phyloP scores from a whole-genome alignment of 2,329 filamentous ascomycete species.

The Aspergillus sp. region DNA sequence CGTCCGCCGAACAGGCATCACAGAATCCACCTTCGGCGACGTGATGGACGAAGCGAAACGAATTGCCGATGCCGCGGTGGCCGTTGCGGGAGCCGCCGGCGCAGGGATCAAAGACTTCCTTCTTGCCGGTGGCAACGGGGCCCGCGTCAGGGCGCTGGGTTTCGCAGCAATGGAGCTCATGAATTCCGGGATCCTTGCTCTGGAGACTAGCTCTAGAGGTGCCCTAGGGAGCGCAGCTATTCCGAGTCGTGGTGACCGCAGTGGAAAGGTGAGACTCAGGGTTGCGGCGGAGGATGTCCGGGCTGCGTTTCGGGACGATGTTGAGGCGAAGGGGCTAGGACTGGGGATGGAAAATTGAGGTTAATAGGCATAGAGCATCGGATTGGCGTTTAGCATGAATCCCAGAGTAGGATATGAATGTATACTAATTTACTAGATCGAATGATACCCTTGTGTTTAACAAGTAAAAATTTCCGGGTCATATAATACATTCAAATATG shows the following conservation, averaged over 20 bases:
- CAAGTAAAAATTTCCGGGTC: neutral
- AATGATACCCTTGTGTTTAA: constrained; percentile 10
- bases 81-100: constrained; percentile 53
- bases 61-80: constrained; percentile 51
- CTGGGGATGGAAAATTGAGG: constrained; percentile 48
- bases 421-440: constrained; percentile 2
- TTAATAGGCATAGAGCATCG: neutral
- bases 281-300: constrained; percentile 90
- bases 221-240: constrained; percentile 41
- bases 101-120: constrained; percentile 62
- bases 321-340: constrained; percentile 78
- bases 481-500: neutral
- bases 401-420: neutral
- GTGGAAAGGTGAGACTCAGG: constrained; percentile 80
- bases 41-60: constrained; percentile 81
- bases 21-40: constrained; percentile 85
- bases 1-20: constrained; percentile 77
- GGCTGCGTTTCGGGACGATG: constrained; percentile 83
- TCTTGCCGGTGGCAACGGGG: constrained; percentile 42
- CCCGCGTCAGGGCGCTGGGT: constrained; percentile 62
- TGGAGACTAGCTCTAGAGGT: constrained; percentile 57
- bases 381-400: constrained; percentile 2
- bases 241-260: constrained; percentile 72
- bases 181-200: constrained; percentile 80
- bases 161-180: constrained; percentile 78